phyloP scores from a whole-genome alignment of 352 stramenopile species.

The Aphanomyces euteiches region DNA sequence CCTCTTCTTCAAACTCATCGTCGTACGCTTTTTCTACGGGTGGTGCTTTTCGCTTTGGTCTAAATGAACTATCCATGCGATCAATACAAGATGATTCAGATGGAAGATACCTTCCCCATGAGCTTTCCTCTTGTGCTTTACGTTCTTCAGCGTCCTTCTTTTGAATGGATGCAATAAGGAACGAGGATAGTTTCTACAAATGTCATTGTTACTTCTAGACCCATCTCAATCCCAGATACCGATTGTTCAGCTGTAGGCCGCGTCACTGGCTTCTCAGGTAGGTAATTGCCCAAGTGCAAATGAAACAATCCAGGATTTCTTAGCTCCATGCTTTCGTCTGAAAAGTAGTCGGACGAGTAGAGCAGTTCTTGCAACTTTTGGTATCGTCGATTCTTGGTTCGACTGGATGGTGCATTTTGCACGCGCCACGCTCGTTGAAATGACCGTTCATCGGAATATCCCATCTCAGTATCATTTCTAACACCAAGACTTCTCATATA shows the following conservation, averaged over 20 bases:
- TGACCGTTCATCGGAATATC: too few species aligned
- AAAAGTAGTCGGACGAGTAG: constrained; percentile 53
- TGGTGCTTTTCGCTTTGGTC: neutral
- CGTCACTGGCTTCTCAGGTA: constrained; percentile 25
- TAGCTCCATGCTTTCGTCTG: constrained; percentile 75
- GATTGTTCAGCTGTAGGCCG: neutral
- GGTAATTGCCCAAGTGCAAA: constrained; percentile 75
- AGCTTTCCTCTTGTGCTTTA: constrained; percentile 54
- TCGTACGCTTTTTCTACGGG: constrained; percentile 42
- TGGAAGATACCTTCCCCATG: constrained; percentile 39
- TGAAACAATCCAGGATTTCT: constrained; percentile 77
- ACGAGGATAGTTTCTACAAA: constrained; percentile 45
- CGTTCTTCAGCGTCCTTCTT: constrained; percentile 63
- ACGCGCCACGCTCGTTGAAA: neutral
- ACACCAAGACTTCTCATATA: constrained; percentile 66
- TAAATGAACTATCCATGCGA: neutral
- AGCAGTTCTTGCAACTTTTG: constrained; percentile 65
- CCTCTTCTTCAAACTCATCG: constrained; percentile 37
- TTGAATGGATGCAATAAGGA: constrained; percentile 65
- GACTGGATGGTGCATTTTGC: constrained; percentile 24
- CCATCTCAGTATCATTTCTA: too few species aligned
- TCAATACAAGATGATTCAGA: neutral
- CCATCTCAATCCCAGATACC: neutral
- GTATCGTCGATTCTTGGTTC: constrained; percentile 72
- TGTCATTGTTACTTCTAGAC: neutral